Conservation (phyloP, 306 rosid species). For the Corylus avellana region DNA sequence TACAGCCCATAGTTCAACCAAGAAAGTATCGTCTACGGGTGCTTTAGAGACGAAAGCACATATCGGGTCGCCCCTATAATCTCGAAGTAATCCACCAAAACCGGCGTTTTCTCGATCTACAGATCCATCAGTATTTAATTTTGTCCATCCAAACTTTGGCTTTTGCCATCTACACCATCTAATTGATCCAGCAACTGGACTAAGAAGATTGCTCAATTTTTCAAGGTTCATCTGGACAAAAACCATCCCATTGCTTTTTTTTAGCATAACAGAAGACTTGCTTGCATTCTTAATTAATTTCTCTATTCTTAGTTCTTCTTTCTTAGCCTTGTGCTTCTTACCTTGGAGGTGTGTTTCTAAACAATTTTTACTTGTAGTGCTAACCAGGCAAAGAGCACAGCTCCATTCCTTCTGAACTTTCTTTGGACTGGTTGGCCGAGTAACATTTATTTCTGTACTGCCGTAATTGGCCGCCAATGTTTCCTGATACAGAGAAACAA, state of each 20-base stretch:
- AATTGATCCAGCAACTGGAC: constrained; percentile 38
- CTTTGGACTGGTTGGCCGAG: constrained; percentile 22
- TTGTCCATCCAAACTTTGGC: constrained; percentile 59
- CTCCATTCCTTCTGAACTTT: constrained; percentile 64
- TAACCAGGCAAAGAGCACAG: constrained; percentile 61
- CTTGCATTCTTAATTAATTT: constrained; percentile 17
- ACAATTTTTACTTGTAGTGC: constrained; percentile 44
- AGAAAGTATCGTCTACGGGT: constrained; percentile 27
- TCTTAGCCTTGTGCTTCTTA: constrained; percentile 46
- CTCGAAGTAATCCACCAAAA: constrained; percentile 62
- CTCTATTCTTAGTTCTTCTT: constrained; percentile 24
- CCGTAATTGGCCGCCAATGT: constrained; percentile 15
- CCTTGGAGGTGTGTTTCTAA: constrained; percentile 47
- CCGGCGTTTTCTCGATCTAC: constrained; percentile 37
- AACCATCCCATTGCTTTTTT: constrained; percentile 42
- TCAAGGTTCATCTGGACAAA: constrained; percentile 30
- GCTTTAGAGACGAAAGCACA: constrained; percentile 65
- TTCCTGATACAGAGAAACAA: constrained; percentile 41
- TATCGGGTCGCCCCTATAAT: constrained; percentile 41
- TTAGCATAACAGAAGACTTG: not conserved
- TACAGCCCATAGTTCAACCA: constrained; percentile 34
- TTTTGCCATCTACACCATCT: constrained; percentile 51
- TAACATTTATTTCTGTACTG: constrained; percentile 11
- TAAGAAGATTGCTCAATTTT: constrained; percentile 17
- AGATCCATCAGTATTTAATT: constrained; percentile 69